These are phyloP conservation scores for Fusarium vanettenii DNA, from an alignment of 2,329 filamentous ascomycete genomes.

Conservation along the genomic window DNA sequence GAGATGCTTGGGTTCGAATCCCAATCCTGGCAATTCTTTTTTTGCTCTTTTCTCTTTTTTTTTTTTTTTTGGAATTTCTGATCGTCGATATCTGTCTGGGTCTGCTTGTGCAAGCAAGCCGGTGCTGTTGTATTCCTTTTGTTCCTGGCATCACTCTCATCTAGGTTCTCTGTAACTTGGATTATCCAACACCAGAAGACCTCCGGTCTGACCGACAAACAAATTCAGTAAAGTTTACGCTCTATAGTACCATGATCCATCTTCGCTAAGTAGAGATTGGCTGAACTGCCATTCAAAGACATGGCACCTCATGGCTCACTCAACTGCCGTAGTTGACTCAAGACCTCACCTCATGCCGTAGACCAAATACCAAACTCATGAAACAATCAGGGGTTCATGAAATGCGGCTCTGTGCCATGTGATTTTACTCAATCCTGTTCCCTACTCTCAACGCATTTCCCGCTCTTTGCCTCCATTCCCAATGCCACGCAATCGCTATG, in stretches of 20 bases:
- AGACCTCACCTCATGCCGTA: not conserved
- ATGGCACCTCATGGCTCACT: not conserved
- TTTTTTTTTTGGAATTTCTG: not conserved
- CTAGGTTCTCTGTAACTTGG: not conserved
- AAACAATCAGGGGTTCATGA: not conserved
- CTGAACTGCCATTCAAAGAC: not conserved
- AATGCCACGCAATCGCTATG: conserved; percentile 8
- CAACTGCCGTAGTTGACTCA: not conserved
- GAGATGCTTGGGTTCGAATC: not conserved
- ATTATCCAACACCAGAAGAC: not conserved
- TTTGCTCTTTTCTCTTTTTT: not conserved
- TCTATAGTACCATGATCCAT: not conserved
- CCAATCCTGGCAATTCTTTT: not conserved
- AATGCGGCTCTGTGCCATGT: not conserved
- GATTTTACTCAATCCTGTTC: not conserved
- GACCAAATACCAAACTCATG: not conserved
- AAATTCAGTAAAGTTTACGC: not conserved
- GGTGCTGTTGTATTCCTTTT: not conserved
- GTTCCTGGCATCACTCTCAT: not conserved
- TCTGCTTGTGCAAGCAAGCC: not conserved
- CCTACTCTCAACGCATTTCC: conserved; percentile 6
- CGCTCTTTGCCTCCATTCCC: conserved; percentile 10
- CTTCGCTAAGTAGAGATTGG: not conserved
- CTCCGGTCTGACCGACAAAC: not conserved
- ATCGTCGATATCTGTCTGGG: not conserved